Evolutionary conservation across 257 asterid genomes (phyloP).

Genomic region (Ocimum tenuiflorum): DNA sequence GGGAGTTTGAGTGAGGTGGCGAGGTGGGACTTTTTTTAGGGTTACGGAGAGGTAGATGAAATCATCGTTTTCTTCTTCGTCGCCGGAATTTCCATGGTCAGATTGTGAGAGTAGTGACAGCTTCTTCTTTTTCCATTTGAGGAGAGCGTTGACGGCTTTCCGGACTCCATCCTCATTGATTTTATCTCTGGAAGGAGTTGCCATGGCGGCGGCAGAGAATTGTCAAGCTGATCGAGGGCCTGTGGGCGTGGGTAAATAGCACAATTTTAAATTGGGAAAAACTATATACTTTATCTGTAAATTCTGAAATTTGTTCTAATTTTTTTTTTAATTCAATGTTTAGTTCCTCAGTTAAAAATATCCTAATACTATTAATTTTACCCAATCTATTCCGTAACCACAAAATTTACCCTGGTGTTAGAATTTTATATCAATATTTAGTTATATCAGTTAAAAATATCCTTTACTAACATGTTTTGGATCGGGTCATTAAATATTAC

Average conservation of each 20-base stretch:
- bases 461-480: too few species aligned
- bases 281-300: too few species aligned
- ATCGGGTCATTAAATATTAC: too few species aligned
- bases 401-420: too few species aligned
- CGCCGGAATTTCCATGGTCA: neutral
- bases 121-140: conserved; percentile 59
- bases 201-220: conserved; percentile 24
- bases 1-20: conserved; percentile 29
- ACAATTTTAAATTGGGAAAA: neutral
- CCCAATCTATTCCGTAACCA: too few species aligned
- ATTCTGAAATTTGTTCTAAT: too few species aligned
- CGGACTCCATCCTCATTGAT: conserved; percentile 27
- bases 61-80: conserved; percentile 31
- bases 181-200: conserved; percentile 20
- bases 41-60: conserved; percentile 63
- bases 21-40: conserved; percentile 49
- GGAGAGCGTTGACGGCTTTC: conserved; percentile 62
- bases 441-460: too few species aligned
- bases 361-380: too few species aligned
- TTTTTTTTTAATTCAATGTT: too few species aligned
- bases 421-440: too few species aligned
- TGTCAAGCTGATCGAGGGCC: neutral
- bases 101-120: conserved; percentile 19
- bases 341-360: too few species aligned
- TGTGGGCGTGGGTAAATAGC: neutral